Evolutionary conservation across 805 yeast genomes (phyloP), one percentile per base, ranked within the genome.

Genomic region (Dipodascus albidus): DNA sequence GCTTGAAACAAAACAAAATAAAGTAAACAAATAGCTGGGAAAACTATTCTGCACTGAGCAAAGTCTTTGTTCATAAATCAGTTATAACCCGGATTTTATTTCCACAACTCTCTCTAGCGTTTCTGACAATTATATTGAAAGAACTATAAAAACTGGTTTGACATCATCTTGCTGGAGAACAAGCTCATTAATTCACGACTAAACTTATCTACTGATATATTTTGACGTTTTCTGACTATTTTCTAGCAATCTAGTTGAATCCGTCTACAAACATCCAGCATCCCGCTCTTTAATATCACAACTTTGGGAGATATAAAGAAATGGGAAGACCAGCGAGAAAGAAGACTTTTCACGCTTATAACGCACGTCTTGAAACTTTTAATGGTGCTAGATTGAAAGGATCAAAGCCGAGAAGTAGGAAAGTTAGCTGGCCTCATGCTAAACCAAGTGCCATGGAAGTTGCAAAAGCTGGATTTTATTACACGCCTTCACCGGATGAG

Each of bases 401-500:
- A 2, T 17, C 55, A 19, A 57, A 54, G 48, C 54, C 60, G 9
- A 44, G 61, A n/a, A 50, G 52, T n/a, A 24, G 52, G 6, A 35
- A 24, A 35, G 51, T 50, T 27, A 52, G 17, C 21, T 70, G 58
- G 66, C 64, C 58, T 55, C 64, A 55, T 47, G 55, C 49, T 1
- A 55, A 53, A 8, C 63, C 70, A 14, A 51, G 52, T 9, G 48
- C 65, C 3, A 70, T 66, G 24, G 59, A 63, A 27, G 62, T 83
- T 69, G 82, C 82, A 1, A 70, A 70, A 50, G 74, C 78, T 21
- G 90, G 91, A 0, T 80, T 84, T 68, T 79, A 70, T 66, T 84
- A 69, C 64, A 73, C 75, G 49, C 89, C 81, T 31, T 69, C 71
- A 11, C 69, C 72, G 52, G 66, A 69, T 31, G 20, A 38, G 20